Evolutionary conservation across 2,329 filamentous ascomycete species (phyloP).

Genomic region (Pyricularia grisea): DNA sequence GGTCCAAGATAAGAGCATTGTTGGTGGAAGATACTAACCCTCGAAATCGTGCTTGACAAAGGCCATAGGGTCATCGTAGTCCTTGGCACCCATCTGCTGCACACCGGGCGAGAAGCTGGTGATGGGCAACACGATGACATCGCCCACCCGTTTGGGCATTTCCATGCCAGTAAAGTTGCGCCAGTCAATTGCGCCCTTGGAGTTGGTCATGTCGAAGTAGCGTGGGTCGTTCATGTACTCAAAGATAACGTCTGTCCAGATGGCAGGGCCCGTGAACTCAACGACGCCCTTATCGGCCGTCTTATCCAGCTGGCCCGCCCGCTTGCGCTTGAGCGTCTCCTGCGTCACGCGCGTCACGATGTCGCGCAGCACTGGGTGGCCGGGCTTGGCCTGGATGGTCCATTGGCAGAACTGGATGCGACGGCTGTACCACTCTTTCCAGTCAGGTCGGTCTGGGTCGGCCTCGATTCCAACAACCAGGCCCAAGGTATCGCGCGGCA

Average conservation of each 20-base stretch:
- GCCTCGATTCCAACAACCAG: slow-evolving; percentile 93
- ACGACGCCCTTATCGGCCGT: slow-evolving; percentile 64
- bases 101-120: slow-evolving; percentile 96
- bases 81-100: slow-evolving; percentile 82
- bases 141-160: slow-evolving; percentile 75
- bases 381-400: slow-evolving; percentile 94
- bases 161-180: slow-evolving; percentile 84
- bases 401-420: slow-evolving; percentile 98
- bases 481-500: slow-evolving; percentile 70
- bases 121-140: slow-evolving; percentile 88
- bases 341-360: slow-evolving; percentile 80
- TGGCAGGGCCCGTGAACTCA: slow-evolving; percentile 86
- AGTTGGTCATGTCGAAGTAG: slow-evolving; percentile 73
- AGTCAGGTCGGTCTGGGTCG: slow-evolving; percentile 86
- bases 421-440: slow-evolving; percentile 91
- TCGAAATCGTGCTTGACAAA: slow-evolving; percentile 97
- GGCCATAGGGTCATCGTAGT: slow-evolving; percentile 86
- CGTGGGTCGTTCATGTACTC: slow-evolving; percentile 85
- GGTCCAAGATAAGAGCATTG: not conserved
- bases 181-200: slow-evolving; percentile 69
- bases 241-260: slow-evolving; percentile 92
- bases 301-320: slow-evolving; percentile 50
- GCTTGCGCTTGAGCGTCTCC: slow-evolving; percentile 67
- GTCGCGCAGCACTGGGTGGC: slow-evolving; percentile 83
- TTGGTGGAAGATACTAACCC: slow-evolving; percentile 49